These are phyloP conservation scores for Leccinellum rugosiceps DNA, from an alignment of 768 basidiomycete genomes.

Conservation along the genomic window DNA sequence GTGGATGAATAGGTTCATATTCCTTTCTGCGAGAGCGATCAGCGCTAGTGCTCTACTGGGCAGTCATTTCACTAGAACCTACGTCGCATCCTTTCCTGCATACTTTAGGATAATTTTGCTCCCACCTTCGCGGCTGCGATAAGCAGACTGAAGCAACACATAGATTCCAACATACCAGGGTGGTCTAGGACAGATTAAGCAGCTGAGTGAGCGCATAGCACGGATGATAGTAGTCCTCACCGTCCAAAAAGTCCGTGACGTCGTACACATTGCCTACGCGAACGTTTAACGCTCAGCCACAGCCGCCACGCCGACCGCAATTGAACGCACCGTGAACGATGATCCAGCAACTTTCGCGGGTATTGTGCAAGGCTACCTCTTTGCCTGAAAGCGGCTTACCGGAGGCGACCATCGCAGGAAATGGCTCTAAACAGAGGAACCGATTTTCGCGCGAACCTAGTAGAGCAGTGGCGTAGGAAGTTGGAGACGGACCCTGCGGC, in stretches of 20 bases:
- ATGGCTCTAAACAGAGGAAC: not conserved
- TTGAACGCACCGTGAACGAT: constrained; percentile 68
- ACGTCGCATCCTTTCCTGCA: constrained; percentile 89
- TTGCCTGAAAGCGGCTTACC: constrained; percentile 38
- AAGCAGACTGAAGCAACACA: not conserved
- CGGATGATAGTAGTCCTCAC: constrained; percentile 31
- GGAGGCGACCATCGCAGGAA: constrained; percentile 11
- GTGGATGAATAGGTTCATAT: constrained; percentile 90
- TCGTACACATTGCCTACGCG: constrained; percentile 69
- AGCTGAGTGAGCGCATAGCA: not conserved
- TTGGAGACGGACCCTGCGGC: not conserved
- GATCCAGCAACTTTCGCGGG: constrained; percentile 71
- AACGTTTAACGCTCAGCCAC: not conserved
- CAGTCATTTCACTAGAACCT: constrained; percentile 25
- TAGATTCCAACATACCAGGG: constrained; percentile 45
- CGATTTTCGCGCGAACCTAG: not conserved
- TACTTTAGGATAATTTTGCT: constrained; percentile 84
- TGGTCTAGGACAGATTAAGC: constrained; percentile 43
- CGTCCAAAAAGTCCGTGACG: constrained; percentile 74
- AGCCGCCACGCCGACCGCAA: not conserved
- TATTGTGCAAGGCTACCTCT: constrained; percentile 54
- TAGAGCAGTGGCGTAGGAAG: not conserved
- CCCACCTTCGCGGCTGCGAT: constrained; percentile 48
- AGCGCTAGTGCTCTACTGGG: not conserved
- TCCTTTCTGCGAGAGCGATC: constrained; percentile 47